A percentile compares a stretch with the other conserved stretches of the same genome.
Evolutionary conservation across 805 yeast genomes (phyloP).

Genomic region (Brettanomyces custersianus): DNA sequence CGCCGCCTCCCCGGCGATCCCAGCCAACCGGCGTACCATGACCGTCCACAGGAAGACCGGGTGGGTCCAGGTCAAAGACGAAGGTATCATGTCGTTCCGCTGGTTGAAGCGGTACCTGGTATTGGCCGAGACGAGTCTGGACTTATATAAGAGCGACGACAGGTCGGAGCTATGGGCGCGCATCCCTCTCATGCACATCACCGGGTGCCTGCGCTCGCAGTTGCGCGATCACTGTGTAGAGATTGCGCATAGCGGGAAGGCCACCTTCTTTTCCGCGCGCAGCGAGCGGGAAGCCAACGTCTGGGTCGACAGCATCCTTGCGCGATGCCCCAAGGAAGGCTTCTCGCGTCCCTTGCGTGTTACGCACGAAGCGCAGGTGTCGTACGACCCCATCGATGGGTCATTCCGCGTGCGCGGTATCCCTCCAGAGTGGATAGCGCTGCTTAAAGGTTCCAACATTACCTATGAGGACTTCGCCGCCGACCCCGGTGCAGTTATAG

Average conservation of each 20-base stretch:
- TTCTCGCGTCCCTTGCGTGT: constrained; percentile 93
- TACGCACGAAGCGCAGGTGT: constrained; percentile 88
- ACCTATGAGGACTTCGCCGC: constrained; percentile 55
- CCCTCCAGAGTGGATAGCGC: constrained; percentile 50
- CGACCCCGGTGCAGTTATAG: constrained; percentile 57
- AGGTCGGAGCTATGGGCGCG: constrained; percentile 39
- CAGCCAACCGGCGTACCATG: no score
- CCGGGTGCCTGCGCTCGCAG: constrained; percentile 59
- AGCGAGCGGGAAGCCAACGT: constrained; percentile 71
- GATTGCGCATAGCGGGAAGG: constrained; percentile 54
- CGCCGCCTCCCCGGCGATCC: no score
- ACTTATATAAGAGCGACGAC: constrained; percentile 63
- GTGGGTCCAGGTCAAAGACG: constrained; percentile 90
- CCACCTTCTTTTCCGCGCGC: constrained; percentile 68
- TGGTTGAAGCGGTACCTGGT: constrained; percentile 89
- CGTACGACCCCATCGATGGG: constrained; percentile 71
- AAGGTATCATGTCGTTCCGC: constrained; percentile 78
- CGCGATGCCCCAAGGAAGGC: constrained; percentile 54
- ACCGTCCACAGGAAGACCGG: constrained; percentile 44
- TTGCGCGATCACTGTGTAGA: constrained; percentile 77
- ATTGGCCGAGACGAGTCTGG: constrained; percentile 63
- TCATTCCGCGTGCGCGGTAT: constrained; percentile 40
- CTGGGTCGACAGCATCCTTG: constrained; percentile 85
- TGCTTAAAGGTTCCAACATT: constrained; percentile 49
- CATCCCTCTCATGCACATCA: constrained; percentile 49